Conservation (phyloP, 2,329 filamentous ascomycete species). For the Diaporthe ilicicola region DNA sequence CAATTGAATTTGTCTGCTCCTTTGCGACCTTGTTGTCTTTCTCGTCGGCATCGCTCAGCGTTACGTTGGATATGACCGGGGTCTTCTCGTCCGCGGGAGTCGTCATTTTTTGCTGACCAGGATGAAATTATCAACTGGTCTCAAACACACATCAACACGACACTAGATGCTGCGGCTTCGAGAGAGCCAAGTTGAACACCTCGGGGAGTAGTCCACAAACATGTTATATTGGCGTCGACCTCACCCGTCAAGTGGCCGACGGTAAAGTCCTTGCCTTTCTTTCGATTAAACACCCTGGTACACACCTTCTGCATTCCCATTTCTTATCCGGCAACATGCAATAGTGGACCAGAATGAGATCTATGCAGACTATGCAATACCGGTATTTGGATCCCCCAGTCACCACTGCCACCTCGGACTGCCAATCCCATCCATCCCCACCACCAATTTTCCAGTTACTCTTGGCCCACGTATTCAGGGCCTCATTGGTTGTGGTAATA, state of each 20-base stretch:
- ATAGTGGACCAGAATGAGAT: slow-evolving; percentile 13
- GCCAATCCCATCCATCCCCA: too few relatives aligned
- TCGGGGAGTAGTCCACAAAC: not conserved
- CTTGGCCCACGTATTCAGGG: too few relatives aligned
- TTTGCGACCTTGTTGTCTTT: not conserved
- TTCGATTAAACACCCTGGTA: not conserved
- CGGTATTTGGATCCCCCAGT: too few relatives aligned
- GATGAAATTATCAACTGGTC: not conserved
- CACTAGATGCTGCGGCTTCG: not conserved
- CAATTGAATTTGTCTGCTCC: slow-evolving; percentile 1
- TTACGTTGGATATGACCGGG: not conserved
- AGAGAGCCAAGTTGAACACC: not conserved
- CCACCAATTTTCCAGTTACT: too few relatives aligned
- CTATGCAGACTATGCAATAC: not conserved
- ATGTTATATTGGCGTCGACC: not conserved
- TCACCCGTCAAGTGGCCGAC: not conserved
- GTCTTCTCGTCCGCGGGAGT: slow-evolving; percentile 1
- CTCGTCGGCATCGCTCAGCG: not conserved
- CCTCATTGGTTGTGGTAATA: too few relatives aligned
- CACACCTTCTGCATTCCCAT: not conserved
- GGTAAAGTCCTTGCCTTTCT: not conserved
- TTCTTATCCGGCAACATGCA: slow-evolving; percentile 16
- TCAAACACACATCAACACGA: not conserved
- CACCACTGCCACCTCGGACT: too few relatives aligned
- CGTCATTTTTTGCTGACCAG: not conserved